Evolutionary conservation across 352 stramenopile genomes (phyloP).

Genomic region (Pythium brassicae): DNA sequence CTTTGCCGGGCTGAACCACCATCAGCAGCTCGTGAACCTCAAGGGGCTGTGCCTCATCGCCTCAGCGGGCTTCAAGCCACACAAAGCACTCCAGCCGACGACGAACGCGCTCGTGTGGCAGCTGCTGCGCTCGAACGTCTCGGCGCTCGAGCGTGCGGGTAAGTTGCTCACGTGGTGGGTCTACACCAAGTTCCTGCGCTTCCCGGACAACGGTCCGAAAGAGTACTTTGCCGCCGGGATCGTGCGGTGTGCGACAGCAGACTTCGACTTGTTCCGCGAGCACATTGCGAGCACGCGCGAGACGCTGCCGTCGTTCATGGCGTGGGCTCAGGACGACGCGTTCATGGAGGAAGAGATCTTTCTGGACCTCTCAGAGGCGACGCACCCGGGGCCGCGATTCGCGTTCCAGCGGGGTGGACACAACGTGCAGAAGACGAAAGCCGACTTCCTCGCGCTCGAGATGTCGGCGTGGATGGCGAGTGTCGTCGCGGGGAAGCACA

Average conservation of each 20-base stretch:
- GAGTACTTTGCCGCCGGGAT: constrained; percentile 62
- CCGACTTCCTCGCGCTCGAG: constrained; percentile 32
- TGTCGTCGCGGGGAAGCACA: constrained; percentile 17
- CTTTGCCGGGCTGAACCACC: constrained; percentile 33
- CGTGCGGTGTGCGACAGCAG: constrained; percentile 37
- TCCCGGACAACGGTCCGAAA: constrained; percentile 30
- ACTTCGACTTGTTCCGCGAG: constrained; percentile 34
- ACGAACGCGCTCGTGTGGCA: constrained; percentile 15
- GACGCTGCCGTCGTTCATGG: constrained; percentile 38
- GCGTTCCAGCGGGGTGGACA: constrained; percentile 51
- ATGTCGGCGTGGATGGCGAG: constrained; percentile 43
- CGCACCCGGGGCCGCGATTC: constrained; percentile 31
- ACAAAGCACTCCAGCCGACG: constrained; percentile 27
- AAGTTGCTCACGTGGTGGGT: constrained; percentile 15
- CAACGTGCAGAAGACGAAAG: constrained; percentile 81
- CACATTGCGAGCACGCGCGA: constrained; percentile 25
- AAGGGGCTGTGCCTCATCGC: constrained; percentile 48
- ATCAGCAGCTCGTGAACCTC: constrained; percentile 27
- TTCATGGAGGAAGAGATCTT: constrained; percentile 64
- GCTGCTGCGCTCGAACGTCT: constrained; percentile 19
- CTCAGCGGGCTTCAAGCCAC: constrained; percentile 40
- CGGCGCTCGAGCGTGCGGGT: constrained; percentile 4
- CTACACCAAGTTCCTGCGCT: constrained; percentile 42
- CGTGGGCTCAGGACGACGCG: constrained; percentile 53
- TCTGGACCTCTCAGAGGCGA: constrained; percentile 26